Evolutionary conservation across 805 yeast genomes (phyloP).

Genomic region (Monosporozyma servazzii): DNA sequence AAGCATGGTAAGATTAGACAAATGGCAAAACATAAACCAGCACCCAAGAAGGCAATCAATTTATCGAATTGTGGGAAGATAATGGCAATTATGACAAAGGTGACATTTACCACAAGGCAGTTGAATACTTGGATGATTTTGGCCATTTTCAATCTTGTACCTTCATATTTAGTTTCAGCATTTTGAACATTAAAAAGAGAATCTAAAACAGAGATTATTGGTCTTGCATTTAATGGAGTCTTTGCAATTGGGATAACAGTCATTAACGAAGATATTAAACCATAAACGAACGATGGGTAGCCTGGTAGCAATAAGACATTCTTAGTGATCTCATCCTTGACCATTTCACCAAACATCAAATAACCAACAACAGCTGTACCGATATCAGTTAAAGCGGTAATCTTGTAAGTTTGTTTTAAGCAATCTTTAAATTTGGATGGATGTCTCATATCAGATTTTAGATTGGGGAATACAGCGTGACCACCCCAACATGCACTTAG

Average conservation of each 20-base stretch:
- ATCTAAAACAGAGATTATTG: slow-evolving; percentile 66
- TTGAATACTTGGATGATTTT: slow-evolving; percentile 17
- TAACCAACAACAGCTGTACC: slow-evolving; percentile 60
- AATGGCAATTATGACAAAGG: slow-evolving; percentile 52
- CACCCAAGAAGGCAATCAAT: slow-evolving; percentile 72
- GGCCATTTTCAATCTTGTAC: slow-evolving; percentile 14
- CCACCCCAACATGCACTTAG: slow-evolving; percentile 81
- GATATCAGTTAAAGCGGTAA: slow-evolving; percentile 51
- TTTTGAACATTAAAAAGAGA: slow-evolving; percentile 32
- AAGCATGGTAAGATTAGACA: slow-evolving; percentile 71
- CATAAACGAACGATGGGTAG: slow-evolving; percentile 54
- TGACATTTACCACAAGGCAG: slow-evolving; percentile 42
- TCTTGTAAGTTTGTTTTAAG: slow-evolving; percentile 47
- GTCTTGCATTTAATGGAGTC: slow-evolving; percentile 74
- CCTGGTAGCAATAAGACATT: slow-evolving; percentile 57
- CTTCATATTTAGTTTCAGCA: slow-evolving; percentile 14
- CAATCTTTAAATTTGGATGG: slow-evolving; percentile 49
- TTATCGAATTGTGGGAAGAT: slow-evolving; percentile 71
- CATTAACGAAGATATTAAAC: slow-evolving; percentile 56
- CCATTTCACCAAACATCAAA: slow-evolving; percentile 68
- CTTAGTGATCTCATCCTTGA: slow-evolving; percentile 69
- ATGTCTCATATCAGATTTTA: slow-evolving; percentile 62
- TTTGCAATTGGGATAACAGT: slow-evolving; percentile 81
- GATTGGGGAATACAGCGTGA: slow-evolving; percentile 70
- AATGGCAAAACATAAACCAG: slow-evolving; percentile 68